phyloP scores from a whole-genome alignment of 768 basidiomycete species.

The Mrakia blollopis region DNA sequence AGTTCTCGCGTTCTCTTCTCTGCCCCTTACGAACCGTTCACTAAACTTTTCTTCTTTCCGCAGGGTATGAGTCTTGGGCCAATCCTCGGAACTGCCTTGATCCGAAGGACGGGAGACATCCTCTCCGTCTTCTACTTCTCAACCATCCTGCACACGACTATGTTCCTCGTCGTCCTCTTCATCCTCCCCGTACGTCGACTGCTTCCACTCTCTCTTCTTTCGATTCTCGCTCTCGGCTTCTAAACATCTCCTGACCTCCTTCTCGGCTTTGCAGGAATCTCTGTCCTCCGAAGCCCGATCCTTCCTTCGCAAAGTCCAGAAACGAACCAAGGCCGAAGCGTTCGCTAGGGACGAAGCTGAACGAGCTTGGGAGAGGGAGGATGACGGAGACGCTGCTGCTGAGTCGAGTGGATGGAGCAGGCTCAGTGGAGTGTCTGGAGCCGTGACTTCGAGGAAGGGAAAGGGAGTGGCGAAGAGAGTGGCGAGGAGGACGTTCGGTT shows the following conservation, averaged over 20 bases:
- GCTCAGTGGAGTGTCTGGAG: constrained; percentile 31
- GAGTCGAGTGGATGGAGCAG: constrained; percentile 38
- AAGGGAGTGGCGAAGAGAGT: constrained; percentile 38
- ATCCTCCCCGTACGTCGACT: no score
- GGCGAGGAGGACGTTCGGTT: constrained; percentile 47
- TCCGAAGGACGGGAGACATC: constrained; percentile 52
- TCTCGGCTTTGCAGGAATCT: no score
- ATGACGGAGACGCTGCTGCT: constrained; percentile 19
- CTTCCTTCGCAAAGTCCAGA: constrained; percentile 36
- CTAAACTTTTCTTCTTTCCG: not conserved
- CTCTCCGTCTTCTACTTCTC: constrained; percentile 60
- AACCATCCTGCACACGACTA: constrained; percentile 54
- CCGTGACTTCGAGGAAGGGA: constrained; percentile 33
- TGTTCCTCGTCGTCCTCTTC: constrained; percentile 59
- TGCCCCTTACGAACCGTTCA: not conserved
- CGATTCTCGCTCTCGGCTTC: no score
- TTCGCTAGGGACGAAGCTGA: constrained; percentile 38
- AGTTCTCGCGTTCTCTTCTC: not conserved
- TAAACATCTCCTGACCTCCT: no score
- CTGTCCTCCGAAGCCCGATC: constrained; percentile 54
- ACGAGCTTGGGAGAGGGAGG: constrained; percentile 42
- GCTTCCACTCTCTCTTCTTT: no score
- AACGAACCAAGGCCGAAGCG: constrained; percentile 27
- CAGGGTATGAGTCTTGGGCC: constrained; percentile 71
- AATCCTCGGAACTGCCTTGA: constrained; percentile 60